Base-by-base conservation (phyloP, 345 rosid species). In the Lepidium africanum region DNA sequence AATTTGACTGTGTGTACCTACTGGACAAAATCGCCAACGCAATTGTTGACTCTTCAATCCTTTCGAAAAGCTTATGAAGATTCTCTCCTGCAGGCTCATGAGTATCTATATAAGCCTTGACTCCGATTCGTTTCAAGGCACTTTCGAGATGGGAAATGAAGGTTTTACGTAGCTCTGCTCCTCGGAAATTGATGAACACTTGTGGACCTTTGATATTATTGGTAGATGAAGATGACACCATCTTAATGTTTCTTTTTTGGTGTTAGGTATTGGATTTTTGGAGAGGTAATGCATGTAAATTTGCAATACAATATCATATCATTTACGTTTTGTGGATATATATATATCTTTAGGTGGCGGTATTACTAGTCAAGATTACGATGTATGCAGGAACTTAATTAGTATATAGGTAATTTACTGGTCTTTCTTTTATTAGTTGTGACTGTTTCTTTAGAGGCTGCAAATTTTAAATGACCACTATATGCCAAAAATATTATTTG, bases 161-260 rank as follows among this genome's bases (percentile, higher is more conserved):
- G 41, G 2, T 57, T 1, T 37, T 5, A 14, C 73, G 59, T 6
- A 71, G 49, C 7, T 69, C 61, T 15, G 17, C 32, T 30, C 79
- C 74, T 2, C 79, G 73, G 35, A 76, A 76, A 27, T 72, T 76
- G 19, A 76, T 46, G 54, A 76, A 76, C 35, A 76, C 79, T 48
- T 57, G 75, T 21, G 63, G 60, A 5, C 50, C 50, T 36, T 1
- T 19, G 45, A 50, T 32, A 6, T 30, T 30, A 30, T 33, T 48
- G 27, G 25, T 2, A 38, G 69, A 51, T 38, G 19, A 55, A 21
- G 63, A 19, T 55, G 36, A 2, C 11, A 2, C 16, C 72, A 33
- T 55, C 23, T 21, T 21, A 21, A 21, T 21, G 23, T 21, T 21
- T 21, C 23, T 21, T 21, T 5, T 36, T 40, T 7, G 15, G 15